phyloP scores from a whole-genome alignment of 2,329 filamentous ascomycete species.

The Pseudomassariella vexata region DNA sequence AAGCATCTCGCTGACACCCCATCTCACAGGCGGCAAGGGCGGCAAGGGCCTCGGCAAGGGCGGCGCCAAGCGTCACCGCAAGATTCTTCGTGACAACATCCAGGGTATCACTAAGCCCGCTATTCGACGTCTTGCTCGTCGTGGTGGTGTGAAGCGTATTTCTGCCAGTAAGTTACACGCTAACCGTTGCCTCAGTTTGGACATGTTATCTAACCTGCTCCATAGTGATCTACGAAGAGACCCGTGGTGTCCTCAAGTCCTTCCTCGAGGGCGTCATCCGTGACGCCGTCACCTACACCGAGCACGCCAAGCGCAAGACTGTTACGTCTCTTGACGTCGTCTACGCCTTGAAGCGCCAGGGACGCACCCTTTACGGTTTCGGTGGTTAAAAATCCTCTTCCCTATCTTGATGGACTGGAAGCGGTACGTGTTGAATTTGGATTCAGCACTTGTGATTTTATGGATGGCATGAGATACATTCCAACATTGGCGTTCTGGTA shows the following conservation, averaged over 20 bases:
- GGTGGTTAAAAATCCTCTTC: slow-evolving; percentile 44
- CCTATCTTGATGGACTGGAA: slow-evolving; percentile 1
- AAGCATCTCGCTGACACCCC: too few species aligned
- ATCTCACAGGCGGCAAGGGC: slow-evolving; percentile 80
- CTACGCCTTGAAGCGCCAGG: slow-evolving; percentile 59
- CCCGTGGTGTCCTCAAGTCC: slow-evolving; percentile 75
- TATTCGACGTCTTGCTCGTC: slow-evolving; percentile 95
- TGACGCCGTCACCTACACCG: slow-evolving; percentile 75
- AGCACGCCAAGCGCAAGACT: slow-evolving; percentile 76
- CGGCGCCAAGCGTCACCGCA: slow-evolving; percentile 96
- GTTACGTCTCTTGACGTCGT: slow-evolving; percentile 61
- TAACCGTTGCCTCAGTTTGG: too few species aligned
- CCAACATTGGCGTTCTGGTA: slow-evolving; percentile 20
- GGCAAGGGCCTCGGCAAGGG: slow-evolving; percentile 98
- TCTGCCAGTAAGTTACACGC: slow-evolving; percentile 68
- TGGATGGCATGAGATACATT: slow-evolving; percentile 25
- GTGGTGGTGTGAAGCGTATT: slow-evolving; percentile 99
- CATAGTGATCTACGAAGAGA: slow-evolving; percentile 78
- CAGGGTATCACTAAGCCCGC: slow-evolving; percentile 99
- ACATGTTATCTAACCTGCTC: neutral
- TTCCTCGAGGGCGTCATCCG: slow-evolving; percentile 79
- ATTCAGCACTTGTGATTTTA: slow-evolving; percentile 11
- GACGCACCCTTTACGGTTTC: slow-evolving; percentile 63
- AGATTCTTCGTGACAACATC: slow-evolving; percentile 99
- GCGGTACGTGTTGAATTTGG: neutral